Evolutionary conservation across 495 filamentous ascomycete genomes (phyloP).

Genomic region (Hypoxylon rickii): DNA sequence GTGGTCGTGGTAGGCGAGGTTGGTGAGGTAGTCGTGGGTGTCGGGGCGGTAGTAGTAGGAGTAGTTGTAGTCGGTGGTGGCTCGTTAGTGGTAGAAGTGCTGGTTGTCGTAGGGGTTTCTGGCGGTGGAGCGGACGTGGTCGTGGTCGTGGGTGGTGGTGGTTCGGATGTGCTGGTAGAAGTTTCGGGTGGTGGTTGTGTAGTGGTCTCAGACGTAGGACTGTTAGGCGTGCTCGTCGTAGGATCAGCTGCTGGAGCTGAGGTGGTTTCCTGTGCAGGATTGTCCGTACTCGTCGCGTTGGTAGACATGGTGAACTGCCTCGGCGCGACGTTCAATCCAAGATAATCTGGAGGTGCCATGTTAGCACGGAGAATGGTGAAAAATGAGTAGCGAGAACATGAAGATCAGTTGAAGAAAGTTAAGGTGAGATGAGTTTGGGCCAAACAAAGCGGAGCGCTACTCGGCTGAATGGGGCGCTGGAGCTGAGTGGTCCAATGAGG

Average conservation of each 20-base stretch:
- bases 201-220: slow-evolving; percentile 24
- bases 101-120: slow-evolving; percentile 8
- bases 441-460: slow-evolving; percentile 21
- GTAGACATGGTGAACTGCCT: slow-evolving; percentile 51
- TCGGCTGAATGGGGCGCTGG: slow-evolving; percentile 26
- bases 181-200: slow-evolving; percentile 18
- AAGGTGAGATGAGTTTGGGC: slow-evolving; percentile 7
- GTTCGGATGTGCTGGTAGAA: slow-evolving; percentile 34
- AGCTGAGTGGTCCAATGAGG: slow-evolving; percentile 30
- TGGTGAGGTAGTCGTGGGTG: slow-evolving; percentile 30
- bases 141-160: slow-evolving; percentile 23
- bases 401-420: slow-evolving; percentile 2
- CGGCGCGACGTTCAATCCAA: slow-evolving; percentile 39
- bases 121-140: slow-evolving; percentile 4
- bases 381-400: slow-evolving; percentile 12
- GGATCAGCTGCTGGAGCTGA: slow-evolving; percentile 40
- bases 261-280: slow-evolving; percentile 26
- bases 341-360: slow-evolving; percentile 43
- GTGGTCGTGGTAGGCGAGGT: slow-evolving; percentile 40
- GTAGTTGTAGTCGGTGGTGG: slow-evolving; percentile 25
- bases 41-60: slow-evolving; percentile 28
- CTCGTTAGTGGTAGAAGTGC: slow-evolving; percentile 8
- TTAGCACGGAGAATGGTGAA: slow-evolving; percentile 38
- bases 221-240: slow-evolving; percentile 29
- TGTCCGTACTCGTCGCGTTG: slow-evolving; percentile 47